Evolutionary conservation across 176 grass and related monocot genomes (phyloP).

Genomic region (Lolium perenne): DNA sequence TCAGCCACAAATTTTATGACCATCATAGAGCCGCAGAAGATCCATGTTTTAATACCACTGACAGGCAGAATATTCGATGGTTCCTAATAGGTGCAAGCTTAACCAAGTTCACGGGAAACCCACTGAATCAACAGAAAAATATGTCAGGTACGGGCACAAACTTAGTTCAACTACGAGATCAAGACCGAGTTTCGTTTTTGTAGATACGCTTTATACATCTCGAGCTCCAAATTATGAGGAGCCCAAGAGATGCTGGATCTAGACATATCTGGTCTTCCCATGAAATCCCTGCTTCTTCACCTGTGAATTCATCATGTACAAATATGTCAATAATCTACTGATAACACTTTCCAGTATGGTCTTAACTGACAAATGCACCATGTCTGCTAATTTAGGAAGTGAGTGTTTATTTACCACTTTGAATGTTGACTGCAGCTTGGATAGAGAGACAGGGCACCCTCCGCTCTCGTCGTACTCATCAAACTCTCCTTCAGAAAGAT

Average conservation of each 20-base stretch:
- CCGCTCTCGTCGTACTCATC: conserved; percentile 93
- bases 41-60: conserved; percentile 10
- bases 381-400: background rate
- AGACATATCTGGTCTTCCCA: conserved; percentile 51
- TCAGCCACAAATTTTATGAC: background rate
- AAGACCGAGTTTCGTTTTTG: background rate
- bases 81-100: conserved; percentile 21
- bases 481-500: conserved; percentile 88
- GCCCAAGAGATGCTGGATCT: conserved; percentile 2
- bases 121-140: background rate
- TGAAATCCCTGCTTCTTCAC: conserved; percentile 45
- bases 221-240: conserved; percentile 16
- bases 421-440: conserved; percentile 72
- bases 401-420: conserved; percentile 72
- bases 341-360: background rate
- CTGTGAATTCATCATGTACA: conserved; percentile 33
- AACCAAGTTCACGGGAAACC: conserved; percentile 33
- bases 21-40: background rate
- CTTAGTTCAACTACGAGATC: conserved; percentile 27
- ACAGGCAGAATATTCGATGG: conserved; percentile 8
- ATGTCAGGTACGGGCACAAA: background rate
- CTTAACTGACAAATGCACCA: background rate
- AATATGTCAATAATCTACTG: conserved; percentile 20
- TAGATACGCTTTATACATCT: conserved; percentile 41
- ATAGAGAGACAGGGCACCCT: conserved; percentile 71